These are phyloP conservation scores for Aphanomyces euteiches DNA, from an alignment of 352 stramenopile genomes.

Conservation along the genomic window DNA sequence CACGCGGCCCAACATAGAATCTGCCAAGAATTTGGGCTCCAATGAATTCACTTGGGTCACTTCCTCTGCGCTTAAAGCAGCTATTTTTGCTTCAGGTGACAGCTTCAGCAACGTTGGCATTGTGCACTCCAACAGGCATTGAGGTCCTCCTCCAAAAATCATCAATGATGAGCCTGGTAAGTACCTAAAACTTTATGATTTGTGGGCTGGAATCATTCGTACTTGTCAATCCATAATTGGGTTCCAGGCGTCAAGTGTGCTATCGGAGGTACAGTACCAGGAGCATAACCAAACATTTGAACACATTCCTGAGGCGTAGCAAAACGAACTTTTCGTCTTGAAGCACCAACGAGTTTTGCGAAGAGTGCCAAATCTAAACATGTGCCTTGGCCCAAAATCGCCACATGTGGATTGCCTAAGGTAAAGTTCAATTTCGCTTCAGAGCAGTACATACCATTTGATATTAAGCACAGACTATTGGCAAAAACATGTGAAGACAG, in stretches of 20 bases:
- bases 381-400: slow-evolving; percentile 51
- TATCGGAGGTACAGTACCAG: slow-evolving; percentile 62
- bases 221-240: slow-evolving; percentile 17
- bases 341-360: slow-evolving; percentile 46
- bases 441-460: slow-evolving; percentile 41
- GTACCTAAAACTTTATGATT: slow-evolving; percentile 4
- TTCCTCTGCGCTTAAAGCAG: background rate
- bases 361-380: slow-evolving; percentile 62
- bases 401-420: slow-evolving; percentile 52
- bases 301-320: slow-evolving; percentile 55
- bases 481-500: slow-evolving; percentile 43
- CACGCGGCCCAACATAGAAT: slow-evolving; percentile 73
- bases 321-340: slow-evolving; percentile 63
- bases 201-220: background rate
- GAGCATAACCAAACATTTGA: slow-evolving; percentile 56
- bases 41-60: slow-evolving; percentile 1
- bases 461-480: slow-evolving; percentile 76
- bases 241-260: slow-evolving; percentile 33
- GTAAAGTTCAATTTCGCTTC: slow-evolving; percentile 7
- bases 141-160: background rate
- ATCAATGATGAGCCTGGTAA: background rate
- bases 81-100: background rate
- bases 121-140: slow-evolving; percentile 4
- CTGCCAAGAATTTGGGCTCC: slow-evolving; percentile 64
- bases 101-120: slow-evolving; percentile 2